These are phyloP conservation scores for Exobasidium rhododendri DNA, from an alignment of 1,284 basidiomycete species.

Conservation along the genomic window DNA sequence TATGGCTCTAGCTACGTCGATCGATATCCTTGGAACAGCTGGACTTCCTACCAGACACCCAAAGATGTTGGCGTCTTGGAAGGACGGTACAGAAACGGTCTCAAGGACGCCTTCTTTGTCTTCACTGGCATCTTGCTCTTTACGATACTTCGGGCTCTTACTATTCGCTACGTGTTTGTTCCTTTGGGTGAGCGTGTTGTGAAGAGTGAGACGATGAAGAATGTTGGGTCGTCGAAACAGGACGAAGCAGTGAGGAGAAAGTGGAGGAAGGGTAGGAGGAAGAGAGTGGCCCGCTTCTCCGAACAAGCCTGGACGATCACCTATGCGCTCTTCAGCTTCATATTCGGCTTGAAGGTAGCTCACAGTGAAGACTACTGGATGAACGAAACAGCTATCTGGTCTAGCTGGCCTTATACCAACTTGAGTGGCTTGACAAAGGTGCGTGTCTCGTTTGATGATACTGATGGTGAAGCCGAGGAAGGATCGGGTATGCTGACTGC, in stretches of 20 bases:
- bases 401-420: conserved; percentile 6
- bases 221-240: neutral
- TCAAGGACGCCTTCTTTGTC: conserved; percentile 40
- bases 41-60: neutral
- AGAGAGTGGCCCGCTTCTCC: conserved; percentile 62
- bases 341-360: conserved; percentile 80
- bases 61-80: neutral
- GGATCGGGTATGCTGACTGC: neutral
- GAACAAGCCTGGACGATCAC: conserved; percentile 88
- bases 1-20: conserved; percentile 3
- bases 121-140: conserved; percentile 42
- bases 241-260: conserved; percentile 18
- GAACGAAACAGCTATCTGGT: conserved; percentile 46
- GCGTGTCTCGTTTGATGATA: conserved; percentile 3
- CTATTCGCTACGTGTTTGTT: conserved; percentile 37
- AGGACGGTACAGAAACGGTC: conserved; percentile 18
- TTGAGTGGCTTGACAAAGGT: conserved; percentile 72
- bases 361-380: conserved; percentile 74
- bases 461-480: neutral
- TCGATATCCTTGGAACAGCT: conserved; percentile 10
- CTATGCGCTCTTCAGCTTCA: conserved; percentile 75
- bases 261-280: conserved; percentile 4
- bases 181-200: conserved; percentile 35
- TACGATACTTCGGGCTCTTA: conserved; percentile 32
- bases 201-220: conserved; percentile 10